These are phyloP conservation scores for Pythium folliculosum DNA, from an alignment of 352 stramenopile species.

Conservation along the genomic window DNA sequence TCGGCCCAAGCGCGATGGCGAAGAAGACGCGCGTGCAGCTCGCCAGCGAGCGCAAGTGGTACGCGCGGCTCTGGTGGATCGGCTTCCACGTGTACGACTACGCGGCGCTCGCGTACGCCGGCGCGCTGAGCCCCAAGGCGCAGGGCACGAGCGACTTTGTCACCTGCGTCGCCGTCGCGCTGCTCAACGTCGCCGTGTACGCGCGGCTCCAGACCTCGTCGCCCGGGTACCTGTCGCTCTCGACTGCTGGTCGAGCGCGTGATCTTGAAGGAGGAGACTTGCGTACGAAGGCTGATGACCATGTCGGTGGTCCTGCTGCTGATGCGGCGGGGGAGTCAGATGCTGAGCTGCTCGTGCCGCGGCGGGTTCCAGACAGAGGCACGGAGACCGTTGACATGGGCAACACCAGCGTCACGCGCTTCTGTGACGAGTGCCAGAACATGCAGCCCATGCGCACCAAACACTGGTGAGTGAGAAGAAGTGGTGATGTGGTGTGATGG, in stretches of 20 bases:
- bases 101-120: conserved; percentile 39
- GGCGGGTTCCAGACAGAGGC: not conserved
- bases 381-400: not conserved
- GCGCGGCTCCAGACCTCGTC: conserved; percentile 59
- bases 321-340: conserved; percentile 23
- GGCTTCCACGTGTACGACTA: conserved; percentile 67
- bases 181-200: conserved; percentile 49
- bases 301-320: not conserved
- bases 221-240: conserved; percentile 47
- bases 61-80: conserved; percentile 69
- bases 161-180: conserved; percentile 38
- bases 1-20: not conserved
- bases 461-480: conserved; percentile 49
- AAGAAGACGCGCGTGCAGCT: conserved; percentile 27
- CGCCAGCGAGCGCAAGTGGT: conserved; percentile 61
- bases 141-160: conserved; percentile 47
- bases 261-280: conserved; percentile 29
- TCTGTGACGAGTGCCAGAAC: conserved; percentile 59
- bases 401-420: conserved; percentile 22
- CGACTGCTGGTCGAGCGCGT: not conserved
- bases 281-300: not conserved
- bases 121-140: conserved; percentile 33
- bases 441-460: conserved; percentile 70
- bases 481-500: not conserved
- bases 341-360: conserved; percentile 24